Base-by-base conservation (phyloP, 495 filamentous ascomycete species). In the Clohesyomyces aquaticus region DNA sequence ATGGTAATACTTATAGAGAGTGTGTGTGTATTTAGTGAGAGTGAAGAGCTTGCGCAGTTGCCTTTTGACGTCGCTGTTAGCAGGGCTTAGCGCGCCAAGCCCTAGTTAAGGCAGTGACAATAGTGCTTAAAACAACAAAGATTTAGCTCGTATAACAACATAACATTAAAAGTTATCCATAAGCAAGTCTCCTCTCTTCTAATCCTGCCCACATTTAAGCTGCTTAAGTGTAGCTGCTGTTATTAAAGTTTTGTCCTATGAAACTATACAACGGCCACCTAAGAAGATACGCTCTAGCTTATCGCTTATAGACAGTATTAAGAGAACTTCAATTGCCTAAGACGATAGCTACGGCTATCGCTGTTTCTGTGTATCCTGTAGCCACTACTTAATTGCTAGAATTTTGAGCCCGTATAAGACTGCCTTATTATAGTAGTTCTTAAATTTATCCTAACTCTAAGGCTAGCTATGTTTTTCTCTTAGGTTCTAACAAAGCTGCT, bases 381-480 rank as follows among this genome's bases (percentile, higher is more conserved):
- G 14, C 32, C 32, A 47, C 43, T 18, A 47, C 43, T 47, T 8
- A 18, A 18, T 47, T 18, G 21, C 16, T n/a, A n/a, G 43, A 8
- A 47, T 47, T n/a, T 47, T 47, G 21, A 47, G 16, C 21, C 43
- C 21, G 18, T 47, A 47, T 18, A 18, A 47, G 43, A 47, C 21
- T 18, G 43, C 8, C 18, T 47, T 18, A 47, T 47, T 47, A 47
- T 18, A 47, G 43, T 47, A 47, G 43, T 47, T 47, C 43, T 47
- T 47, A 47, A 47, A 47, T 22, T 47, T 18, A 47, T 47, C 43
- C 18, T 47, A 18, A 47, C 43, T 47, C 43, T 47, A 18, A 18
- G 21, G 43, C 43, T 47, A 18, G 8, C 43, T 47, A 18, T 47
- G 43, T 47, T 18, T 48, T 63, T 63, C 65, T 53, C 57, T 19